Evolutionary conservation across 139 green algal species (phyloP).

Genomic region (Chlorella vulgaris): DNA sequence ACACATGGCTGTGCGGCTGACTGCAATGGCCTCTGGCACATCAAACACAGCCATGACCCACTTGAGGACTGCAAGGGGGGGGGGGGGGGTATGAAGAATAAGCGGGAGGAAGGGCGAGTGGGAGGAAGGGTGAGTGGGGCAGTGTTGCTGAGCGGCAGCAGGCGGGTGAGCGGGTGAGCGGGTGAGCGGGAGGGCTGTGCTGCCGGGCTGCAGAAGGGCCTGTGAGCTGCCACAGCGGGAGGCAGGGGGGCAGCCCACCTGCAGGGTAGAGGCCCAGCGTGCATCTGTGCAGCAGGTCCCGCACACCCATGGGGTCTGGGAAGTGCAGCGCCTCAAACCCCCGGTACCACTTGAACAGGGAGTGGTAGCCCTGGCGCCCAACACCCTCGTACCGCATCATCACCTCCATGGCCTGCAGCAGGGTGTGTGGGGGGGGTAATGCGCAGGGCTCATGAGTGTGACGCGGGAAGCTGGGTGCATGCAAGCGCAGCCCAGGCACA

Average conservation of each 20-base stretch:
- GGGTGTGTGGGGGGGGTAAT: not conserved
- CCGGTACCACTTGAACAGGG: constrained; percentile 81
- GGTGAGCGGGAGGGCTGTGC: too few relatives aligned
- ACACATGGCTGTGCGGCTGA: constrained; percentile 73
- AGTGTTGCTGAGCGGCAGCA: not conserved
- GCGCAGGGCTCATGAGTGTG: too few relatives aligned
- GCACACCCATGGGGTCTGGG: constrained; percentile 81
- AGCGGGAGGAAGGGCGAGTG: too few relatives aligned
- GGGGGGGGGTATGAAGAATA: too few relatives aligned
- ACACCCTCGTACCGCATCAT: constrained; percentile 72
- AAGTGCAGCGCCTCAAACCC: constrained; percentile 79
- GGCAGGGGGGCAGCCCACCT: not conserved
- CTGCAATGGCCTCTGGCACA: constrained; percentile 82
- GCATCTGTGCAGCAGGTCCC: constrained; percentile 50
- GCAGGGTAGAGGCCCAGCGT: constrained; percentile 79
- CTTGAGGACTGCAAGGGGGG: constrained; percentile 55
- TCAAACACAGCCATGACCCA: constrained; percentile 82
- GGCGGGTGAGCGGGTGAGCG: not conserved
- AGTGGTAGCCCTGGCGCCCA: constrained; percentile 73
- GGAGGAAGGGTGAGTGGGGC: not conserved
- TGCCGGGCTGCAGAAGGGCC: too few relatives aligned
- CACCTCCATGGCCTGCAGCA: constrained; percentile 58
- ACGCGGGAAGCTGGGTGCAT: too few relatives aligned
- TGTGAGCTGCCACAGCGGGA: too few relatives aligned
- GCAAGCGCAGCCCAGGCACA: too few relatives aligned